Conservation (phyloP, 1,139 yeast species). For the Yamadazyma blattariae region DNA sequence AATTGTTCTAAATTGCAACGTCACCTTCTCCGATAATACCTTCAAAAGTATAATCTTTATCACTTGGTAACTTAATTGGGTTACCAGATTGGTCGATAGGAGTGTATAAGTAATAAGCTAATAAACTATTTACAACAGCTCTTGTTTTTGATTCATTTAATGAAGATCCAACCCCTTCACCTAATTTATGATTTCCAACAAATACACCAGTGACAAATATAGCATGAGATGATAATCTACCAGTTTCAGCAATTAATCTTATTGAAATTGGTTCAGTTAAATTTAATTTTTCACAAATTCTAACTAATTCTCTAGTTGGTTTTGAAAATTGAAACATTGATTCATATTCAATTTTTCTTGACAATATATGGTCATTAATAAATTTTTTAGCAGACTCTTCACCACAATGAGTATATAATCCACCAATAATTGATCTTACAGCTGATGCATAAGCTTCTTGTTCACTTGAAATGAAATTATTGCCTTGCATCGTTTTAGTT, state of each 20-base stretch:
- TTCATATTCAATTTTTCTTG: conserved; percentile 72
- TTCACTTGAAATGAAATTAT: conserved; percentile 25
- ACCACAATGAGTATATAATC: conserved; percentile 64
- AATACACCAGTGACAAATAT: conserved; percentile 91
- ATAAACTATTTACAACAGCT: conserved; percentile 86
- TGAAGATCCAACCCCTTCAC: conserved; percentile 95
- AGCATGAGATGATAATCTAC: conserved; percentile 81
- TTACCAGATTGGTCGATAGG: conserved; percentile 55
- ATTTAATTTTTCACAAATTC: conserved; percentile 76
- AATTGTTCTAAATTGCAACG: conserved; percentile 45
- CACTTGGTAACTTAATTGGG: conserved; percentile 58
- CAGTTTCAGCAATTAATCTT: conserved; percentile 88
- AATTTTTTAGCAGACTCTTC: conserved; percentile 61
- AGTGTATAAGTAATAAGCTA: conserved; percentile 87
- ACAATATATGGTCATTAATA: conserved; percentile 68
- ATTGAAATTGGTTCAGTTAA: conserved; percentile 69
- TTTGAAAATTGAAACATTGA: conserved; percentile 76
- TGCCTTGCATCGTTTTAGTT: conserved; percentile 17
- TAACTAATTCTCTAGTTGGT: conserved; percentile 82
- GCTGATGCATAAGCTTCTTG: conserved; percentile 50
- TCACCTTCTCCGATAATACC: conserved; percentile 56
- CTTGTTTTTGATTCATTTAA: conserved; percentile 88
- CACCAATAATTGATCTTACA: conserved; percentile 72
- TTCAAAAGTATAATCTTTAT: conserved; percentile 40
- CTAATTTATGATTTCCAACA: conserved; percentile 76